Conservation (phyloP, 768 basidiomycete species). For the Macrolepiota fuliginosa region DNA sequence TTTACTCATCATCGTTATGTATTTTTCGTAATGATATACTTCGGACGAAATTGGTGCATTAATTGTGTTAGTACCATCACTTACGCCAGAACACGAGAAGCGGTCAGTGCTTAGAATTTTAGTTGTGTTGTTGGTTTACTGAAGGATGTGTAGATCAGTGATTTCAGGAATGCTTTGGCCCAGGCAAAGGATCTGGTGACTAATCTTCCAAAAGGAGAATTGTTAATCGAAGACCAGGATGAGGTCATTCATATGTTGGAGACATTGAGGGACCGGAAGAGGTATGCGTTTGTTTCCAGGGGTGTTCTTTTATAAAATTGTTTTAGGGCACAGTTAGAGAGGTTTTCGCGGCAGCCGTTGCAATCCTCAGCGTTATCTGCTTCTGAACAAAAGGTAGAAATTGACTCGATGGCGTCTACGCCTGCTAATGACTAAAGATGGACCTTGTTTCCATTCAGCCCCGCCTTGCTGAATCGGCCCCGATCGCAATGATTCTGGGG, state of each 20-base stretch:
- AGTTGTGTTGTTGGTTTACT: not conserved
- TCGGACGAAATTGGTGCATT: no score
- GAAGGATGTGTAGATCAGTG: constrained; percentile 54
- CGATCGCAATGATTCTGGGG: not conserved
- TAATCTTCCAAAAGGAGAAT: constrained; percentile 69
- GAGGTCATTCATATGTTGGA: constrained; percentile 71
- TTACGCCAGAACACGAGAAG: constrained; percentile 6
- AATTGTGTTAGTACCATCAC: not conserved
- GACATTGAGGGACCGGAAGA: constrained; percentile 58
- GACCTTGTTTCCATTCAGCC: not conserved
- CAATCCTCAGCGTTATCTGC: constrained; percentile 25
- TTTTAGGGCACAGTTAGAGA: constrained; percentile 54
- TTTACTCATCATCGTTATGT: not conserved
- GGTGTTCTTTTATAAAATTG: no score
- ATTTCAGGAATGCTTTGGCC: constrained; percentile 56
- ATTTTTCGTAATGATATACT: not conserved
- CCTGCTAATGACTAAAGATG: constrained; percentile 39
- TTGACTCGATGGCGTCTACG: constrained; percentile 77
- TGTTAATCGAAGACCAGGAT: constrained; percentile 65
- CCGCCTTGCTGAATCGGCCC: not conserved
- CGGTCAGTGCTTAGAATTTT: constrained; percentile 38
- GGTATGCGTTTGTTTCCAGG: constrained; percentile 31
- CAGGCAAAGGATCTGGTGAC: constrained; percentile 60
- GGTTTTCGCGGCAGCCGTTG: constrained; percentile 41
- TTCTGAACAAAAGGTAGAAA: constrained; percentile 50